phyloP scores from a whole-genome alignment of 805 yeast genomes.

The Hanseniaspora meyeri region DNA sequence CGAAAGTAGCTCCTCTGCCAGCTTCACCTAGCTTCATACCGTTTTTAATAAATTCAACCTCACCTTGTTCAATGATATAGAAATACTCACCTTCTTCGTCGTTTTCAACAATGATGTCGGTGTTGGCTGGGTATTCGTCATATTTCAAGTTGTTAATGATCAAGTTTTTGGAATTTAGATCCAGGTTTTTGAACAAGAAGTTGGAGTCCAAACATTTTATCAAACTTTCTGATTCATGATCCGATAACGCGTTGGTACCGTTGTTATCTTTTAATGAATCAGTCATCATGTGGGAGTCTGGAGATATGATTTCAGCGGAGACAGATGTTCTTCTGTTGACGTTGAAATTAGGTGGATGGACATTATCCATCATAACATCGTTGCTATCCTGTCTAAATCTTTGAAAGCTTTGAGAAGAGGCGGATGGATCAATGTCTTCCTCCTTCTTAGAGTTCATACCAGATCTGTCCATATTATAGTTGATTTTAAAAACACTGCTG shows the following conservation, averaged over 20 bases:
- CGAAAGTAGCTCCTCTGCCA: conserved; percentile 85
- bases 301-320: conserved; percentile 76
- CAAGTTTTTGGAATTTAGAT: conserved; percentile 59
- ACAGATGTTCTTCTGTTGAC: conserved; percentile 82
- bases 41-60: conserved; percentile 68
- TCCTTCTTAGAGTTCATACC: background rate
- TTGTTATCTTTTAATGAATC: conserved; percentile 33
- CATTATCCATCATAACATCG: background rate
- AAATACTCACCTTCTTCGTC: conserved; percentile 82
- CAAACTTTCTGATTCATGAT: conserved; percentile 55
- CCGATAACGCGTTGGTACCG: conserved; percentile 37
- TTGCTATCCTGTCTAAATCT: background rate
- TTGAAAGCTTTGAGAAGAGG: background rate
- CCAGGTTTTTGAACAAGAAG: conserved; percentile 75
- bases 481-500: conserved; percentile 11
- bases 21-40: conserved; percentile 52
- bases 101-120: conserved; percentile 73
- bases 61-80: conserved; percentile 74
- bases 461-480: conserved; percentile 7
- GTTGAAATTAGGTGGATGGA: conserved; percentile 50
- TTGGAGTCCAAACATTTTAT: conserved; percentile 63
- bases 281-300: conserved; percentile 57
- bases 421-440: conserved; percentile 11
- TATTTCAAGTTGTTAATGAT: conserved; percentile 78
- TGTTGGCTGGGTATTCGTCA: conserved; percentile 44